Conservation (phyloP, 805 yeast genomes). For the Metschnikowia similis region DNA sequence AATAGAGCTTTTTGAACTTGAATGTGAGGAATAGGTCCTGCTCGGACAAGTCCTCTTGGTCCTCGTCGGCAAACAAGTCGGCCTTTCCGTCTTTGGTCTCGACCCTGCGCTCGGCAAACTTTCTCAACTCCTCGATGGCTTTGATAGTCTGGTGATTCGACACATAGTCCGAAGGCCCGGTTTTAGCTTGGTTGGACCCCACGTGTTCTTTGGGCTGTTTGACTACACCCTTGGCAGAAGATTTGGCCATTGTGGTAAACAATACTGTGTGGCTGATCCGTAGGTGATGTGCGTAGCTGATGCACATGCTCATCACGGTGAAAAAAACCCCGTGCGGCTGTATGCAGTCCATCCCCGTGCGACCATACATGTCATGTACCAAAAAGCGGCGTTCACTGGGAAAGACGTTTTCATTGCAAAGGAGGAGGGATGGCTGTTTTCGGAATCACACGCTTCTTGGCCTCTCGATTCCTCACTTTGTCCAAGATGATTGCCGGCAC, state of each 20-base stretch:
- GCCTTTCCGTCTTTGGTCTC: constrained; percentile 29
- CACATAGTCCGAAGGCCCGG: constrained; percentile 12
- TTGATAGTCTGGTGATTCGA: constrained; percentile 23
- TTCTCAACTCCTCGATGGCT: constrained; percentile 63
- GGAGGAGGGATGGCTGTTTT: constrained; percentile 37
- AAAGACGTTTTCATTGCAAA: neutral
- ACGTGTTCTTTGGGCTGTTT: neutral
- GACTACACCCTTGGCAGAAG: neutral
- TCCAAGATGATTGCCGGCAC: constrained; percentile 42
- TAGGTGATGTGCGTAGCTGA: neutral
- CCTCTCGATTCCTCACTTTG: constrained; percentile 19
- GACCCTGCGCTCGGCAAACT: constrained; percentile 44
- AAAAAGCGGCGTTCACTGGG: neutral
- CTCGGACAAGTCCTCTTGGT: constrained; percentile 44
- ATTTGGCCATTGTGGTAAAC: neutral
- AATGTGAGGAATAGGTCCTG: constrained; percentile 58
- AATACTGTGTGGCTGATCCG: neutral
- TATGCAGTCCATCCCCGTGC: constrained; percentile 3
- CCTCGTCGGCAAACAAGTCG: constrained; percentile 47
- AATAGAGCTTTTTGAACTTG: constrained; percentile 60
- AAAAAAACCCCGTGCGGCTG: constrained; percentile 12
- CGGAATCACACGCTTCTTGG: constrained; percentile 16
- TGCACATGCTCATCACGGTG: constrained; percentile 15
- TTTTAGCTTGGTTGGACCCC: constrained; percentile 4
- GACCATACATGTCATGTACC: neutral